phyloP scores from a whole-genome alignment of 2,329 filamentous ascomycete species.

The Neonectria sp. region DNA sequence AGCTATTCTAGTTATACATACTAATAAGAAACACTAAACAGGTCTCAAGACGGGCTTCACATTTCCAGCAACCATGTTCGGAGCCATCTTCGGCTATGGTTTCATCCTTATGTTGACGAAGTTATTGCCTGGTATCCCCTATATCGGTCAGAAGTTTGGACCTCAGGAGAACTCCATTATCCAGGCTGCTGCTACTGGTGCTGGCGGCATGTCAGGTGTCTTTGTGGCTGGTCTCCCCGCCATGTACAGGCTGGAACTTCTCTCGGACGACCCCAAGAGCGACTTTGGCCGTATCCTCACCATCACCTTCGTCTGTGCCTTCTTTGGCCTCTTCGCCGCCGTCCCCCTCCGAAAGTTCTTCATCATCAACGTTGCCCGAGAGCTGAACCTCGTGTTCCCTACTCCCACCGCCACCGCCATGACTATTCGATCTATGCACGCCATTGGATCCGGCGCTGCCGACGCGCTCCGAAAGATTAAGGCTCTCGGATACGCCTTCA shows the following conservation, averaged over 20 bases:
- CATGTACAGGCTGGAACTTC: slow-evolving; percentile 69
- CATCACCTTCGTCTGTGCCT: slow-evolving; percentile 73
- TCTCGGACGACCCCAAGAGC: slow-evolving; percentile 63
- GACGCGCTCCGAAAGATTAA: slow-evolving; percentile 71
- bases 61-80: slow-evolving; percentile 64
- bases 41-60: slow-evolving; percentile 68
- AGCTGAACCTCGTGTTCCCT: slow-evolving; percentile 73
- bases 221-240: slow-evolving; percentile 74
- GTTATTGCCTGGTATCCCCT: slow-evolving; percentile 63
- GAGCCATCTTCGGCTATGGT: slow-evolving; percentile 72
- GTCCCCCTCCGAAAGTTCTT: slow-evolving; percentile 78
- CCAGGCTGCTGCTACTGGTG: slow-evolving; percentile 72
- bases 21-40: slow-evolving; percentile 42
- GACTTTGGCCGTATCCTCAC: slow-evolving; percentile 73
- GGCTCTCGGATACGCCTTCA: slow-evolving; percentile 67
- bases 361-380: slow-evolving; percentile 75
- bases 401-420: slow-evolving; percentile 72
- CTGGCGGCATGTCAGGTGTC: slow-evolving; percentile 70
- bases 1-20: neutral
- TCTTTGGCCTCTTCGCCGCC: slow-evolving; percentile 76
- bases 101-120: slow-evolving; percentile 69
- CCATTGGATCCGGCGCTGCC: slow-evolving; percentile 64
- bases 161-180: slow-evolving; percentile 75
- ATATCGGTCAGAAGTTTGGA: slow-evolving; percentile 69
- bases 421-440: slow-evolving; percentile 75